Evolutionary conservation across 1,139 yeast genomes (phyloP), one percentile per base, ranked within the genome.

Genomic region (Kazachstania sp.): DNA sequence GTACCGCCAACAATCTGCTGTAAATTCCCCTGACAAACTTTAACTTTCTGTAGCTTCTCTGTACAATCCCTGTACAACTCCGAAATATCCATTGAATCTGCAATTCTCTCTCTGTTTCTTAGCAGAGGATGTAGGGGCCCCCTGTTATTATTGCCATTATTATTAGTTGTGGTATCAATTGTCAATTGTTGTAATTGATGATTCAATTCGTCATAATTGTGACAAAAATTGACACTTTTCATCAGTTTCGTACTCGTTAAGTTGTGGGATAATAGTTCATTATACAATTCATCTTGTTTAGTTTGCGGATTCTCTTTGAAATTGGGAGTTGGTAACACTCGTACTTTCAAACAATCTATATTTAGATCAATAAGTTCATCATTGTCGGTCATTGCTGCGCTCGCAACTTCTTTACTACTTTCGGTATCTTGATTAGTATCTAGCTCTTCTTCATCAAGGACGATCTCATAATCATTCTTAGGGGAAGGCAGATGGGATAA

Each of bases 391-490:
- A 32, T n/a, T n/a, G n/a, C n/a, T n/a, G n/a, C 45, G 20, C 39
- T 47, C n/a, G 54, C 19, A n/a, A 15, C 39, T 8, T 5, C 39
- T 23, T 23, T 23, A 23, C 28, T 23, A 23, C 28, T 23, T 23
- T 4, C 9, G 28, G 28, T 23, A 15, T 53, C 61, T 18, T 55
- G 58, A 18, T 58, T 65, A 16, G 51, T 65, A 16, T 49, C 58
- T 1, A 50, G 57, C 13, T 54, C 63, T 2, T 16, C n/a, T 20
- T 18, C 19, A 34, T 61, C 63, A 29, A 65, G 39, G 11, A 68
- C 66, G n/a, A 76, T 63, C 48, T 81, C 84, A 56, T 75, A 79
- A 49, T 79, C 82, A 54, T 81, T 79, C 52, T 71, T 69, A 0
- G 86, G 84, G 42, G 67, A 65, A 0, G 86, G 84, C 11, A 81